Percentiles rank a stretch among this genome's conserved stretches.
Conservation (phyloP, 345 rosid genomes). For the Turritis glabra region DNA sequence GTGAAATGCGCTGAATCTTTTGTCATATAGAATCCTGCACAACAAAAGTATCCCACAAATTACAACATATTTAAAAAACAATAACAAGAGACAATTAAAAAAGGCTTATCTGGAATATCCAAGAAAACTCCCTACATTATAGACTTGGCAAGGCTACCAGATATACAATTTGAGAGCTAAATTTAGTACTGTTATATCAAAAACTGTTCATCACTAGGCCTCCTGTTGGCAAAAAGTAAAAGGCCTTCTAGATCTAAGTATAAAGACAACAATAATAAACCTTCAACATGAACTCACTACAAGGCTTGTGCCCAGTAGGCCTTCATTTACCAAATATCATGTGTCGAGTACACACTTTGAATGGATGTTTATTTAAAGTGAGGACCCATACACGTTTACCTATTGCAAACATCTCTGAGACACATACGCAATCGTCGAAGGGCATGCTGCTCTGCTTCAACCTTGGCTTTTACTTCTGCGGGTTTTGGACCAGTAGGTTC, state of each 20-base stretch:
- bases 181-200: neutral
- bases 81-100: neutral
- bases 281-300: neutral
- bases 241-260: neutral
- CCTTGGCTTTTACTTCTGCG: constrained; percentile 89
- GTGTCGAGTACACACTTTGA: neutral
- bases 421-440: constrained; percentile 97
- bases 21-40: constrained; percentile 83
- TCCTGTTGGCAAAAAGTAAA: neutral
- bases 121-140: constrained; percentile 3
- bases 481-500: constrained; percentile 85
- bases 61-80: neutral
- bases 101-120: neutral
- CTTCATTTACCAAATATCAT: constrained; percentile 13
- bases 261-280: neutral
- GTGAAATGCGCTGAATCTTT: constrained; percentile 88
- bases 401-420: constrained; percentile 96
- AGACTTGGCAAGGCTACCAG: neutral
- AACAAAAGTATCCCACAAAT: constrained; percentile 14
- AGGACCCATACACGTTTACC: constrained; percentile 49
- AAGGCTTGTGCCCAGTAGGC: neutral
- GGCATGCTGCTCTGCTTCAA: constrained; percentile 99
- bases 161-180: neutral
- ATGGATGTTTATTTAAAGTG: neutral
- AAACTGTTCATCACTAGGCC: neutral